phyloP scores from a whole-genome alignment of 2,329 filamentous ascomycete genomes.

The Aspergillus sp. region DNA sequence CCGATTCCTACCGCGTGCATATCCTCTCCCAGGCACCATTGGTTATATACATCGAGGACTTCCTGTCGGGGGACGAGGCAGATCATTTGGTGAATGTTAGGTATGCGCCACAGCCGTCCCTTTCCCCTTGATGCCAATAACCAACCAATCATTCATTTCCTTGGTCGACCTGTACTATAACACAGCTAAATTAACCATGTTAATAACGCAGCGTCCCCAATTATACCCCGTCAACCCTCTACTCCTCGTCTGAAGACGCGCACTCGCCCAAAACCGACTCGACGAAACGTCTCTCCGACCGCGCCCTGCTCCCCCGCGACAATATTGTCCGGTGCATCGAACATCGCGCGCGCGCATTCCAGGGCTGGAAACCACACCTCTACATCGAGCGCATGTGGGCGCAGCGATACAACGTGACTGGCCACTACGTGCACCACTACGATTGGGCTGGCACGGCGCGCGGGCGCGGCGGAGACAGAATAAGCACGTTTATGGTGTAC shows the following conservation, averaged over 20 bases:
- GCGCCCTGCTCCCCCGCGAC: conserved; percentile 49
- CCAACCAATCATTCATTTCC: no score
- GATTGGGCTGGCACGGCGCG: conserved; percentile 53
- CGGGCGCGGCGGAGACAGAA: conserved; percentile 41
- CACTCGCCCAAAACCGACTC: conserved; percentile 49
- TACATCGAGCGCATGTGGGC: conserved; percentile 63
- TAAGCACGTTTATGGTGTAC: conserved; percentile 65
- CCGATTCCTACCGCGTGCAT: conserved; percentile 40
- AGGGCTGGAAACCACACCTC: conserved; percentile 59
- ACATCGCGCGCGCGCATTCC: conserved; percentile 57
- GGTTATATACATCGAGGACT: conserved; percentile 59
- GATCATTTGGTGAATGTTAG: conserved; percentile 54
- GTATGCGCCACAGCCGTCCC: conserved; percentile 34
- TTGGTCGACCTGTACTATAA: no score
- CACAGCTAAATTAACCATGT: background rate
- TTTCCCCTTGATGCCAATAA: background rate
- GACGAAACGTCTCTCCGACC: conserved; percentile 54
- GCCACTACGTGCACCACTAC: conserved; percentile 61
- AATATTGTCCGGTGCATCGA: conserved; percentile 59
- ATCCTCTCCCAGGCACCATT: conserved; percentile 55
- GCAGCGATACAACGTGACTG: conserved; percentile 58
- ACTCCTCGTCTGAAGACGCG: conserved; percentile 37
- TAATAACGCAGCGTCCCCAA: conserved; percentile 28
- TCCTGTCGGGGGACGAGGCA: conserved; percentile 51
- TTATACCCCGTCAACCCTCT: conserved; percentile 57